Base-by-base conservation (phyloP, 495 filamentous ascomycete genomes). In the Emericellopsis terricola region DNA sequence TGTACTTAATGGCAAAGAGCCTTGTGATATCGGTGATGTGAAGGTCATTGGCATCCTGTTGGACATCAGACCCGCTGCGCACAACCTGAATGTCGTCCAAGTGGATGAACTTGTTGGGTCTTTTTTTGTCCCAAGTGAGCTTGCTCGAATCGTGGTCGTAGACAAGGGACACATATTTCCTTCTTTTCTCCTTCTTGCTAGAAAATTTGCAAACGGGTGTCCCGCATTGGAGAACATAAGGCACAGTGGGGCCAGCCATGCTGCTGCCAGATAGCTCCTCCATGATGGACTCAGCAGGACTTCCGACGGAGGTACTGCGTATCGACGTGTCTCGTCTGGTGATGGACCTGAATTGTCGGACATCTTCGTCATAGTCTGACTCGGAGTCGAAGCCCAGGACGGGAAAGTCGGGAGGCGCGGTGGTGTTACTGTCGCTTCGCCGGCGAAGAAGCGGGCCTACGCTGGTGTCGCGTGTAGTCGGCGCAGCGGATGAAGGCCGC, bases 41-140 rank as follows among this genome's bases (percentile, higher is more conserved):
- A 44, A 78, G 78, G 46, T 93, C 86, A 49, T 92, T 78, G 8
- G 81, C 76, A 43, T 93, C 92, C 42, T 91, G 85, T 29, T 74
- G 67, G 21, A 85, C 84, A 48, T 94, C 82, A n/a, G 71, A 64
- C 23, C 82, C 87, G 23, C 74, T 69, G 34, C 84, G 74, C 28
- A 97, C 81, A 40, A 92, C 82, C 43, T 77, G 77, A 45, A 97
- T 85, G 47, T 97, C 83, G 41, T 97, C 89, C 37, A 97, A 76
- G 48, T 91, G 91, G 42, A 97, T 79, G 13, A 68, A 70, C 41
- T 92, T 94, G 1, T 73, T 66, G 0, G 77, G 69, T 33, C 80
- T 80, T 3, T 68, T 73, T 11, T 70, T 68, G 53, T 91, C 76
- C 89, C 89, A 97, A 20, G 63, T 75, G 21, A 96, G 80, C 50